A percentile compares a stretch with the other conserved stretches of the same genome.
These are phyloP conservation scores for Scleroderma bovista DNA, from an alignment of 768 basidiomycete species.

Conservation along the genomic window DNA sequence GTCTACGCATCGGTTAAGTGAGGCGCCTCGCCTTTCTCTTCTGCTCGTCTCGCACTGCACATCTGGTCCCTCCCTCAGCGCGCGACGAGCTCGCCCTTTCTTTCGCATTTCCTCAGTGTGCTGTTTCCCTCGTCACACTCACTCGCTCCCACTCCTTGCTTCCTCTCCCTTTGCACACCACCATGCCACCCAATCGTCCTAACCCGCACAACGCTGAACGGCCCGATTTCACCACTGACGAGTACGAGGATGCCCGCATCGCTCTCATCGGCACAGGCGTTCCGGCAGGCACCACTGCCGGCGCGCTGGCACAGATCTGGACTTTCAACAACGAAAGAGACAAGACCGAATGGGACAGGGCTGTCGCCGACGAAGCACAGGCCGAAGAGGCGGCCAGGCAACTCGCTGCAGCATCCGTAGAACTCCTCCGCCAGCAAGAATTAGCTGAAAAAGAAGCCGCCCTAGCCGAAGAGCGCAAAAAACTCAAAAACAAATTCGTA, in stretches of 20 bases:
- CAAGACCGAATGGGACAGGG: neutral
- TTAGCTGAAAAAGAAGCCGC: neutral
- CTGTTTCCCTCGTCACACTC: no score
- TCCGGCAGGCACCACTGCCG: neutral
- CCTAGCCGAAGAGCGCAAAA: neutral
- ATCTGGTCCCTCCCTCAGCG: no score
- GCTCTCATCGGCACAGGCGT: neutral
- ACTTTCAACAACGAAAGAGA: neutral
- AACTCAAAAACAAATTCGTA: neutral
- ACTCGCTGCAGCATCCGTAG: neutral
- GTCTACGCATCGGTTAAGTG: no score
- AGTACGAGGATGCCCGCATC: neutral
- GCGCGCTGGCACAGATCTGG: neutral
- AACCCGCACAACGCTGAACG: neutral
- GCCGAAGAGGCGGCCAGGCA: neutral
- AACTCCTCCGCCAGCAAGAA: neutral
- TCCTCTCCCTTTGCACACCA: no score
- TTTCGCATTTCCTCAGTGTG: no score
- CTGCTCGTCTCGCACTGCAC: no score
- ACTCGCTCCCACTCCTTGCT: no score
- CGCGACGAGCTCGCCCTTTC: no score
- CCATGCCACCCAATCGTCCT: neutral
- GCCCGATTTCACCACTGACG: neutral
- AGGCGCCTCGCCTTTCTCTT: no score
- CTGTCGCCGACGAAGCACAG: neutral